Conservation (phyloP, 208 protist genomes). For the Leishmania gerbilli region DNA sequence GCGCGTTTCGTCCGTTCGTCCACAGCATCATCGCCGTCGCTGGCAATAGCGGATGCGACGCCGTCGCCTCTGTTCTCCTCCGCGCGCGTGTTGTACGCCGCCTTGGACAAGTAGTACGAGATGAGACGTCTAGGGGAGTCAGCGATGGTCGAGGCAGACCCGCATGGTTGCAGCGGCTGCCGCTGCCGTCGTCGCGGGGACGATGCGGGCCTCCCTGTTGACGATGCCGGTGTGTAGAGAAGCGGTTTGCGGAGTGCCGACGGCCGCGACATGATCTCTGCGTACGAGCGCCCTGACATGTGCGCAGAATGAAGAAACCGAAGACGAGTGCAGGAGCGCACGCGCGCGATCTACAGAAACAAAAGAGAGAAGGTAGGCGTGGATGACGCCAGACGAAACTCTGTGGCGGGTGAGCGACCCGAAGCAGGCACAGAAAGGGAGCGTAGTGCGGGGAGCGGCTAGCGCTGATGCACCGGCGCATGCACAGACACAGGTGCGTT, state of each 20-base stretch:
- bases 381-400: background rate
- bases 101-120: slow-evolving; percentile 39
- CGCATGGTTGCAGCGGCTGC: background rate
- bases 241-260: slow-evolving; percentile 13
- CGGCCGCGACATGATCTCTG: slow-evolving; percentile 16
- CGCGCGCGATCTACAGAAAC: background rate
- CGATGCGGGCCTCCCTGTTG: background rate
- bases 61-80: slow-evolving; percentile 3
- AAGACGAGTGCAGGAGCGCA: background rate
- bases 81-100: slow-evolving; percentile 24
- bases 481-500: background rate
- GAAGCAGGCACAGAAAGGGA: background rate
- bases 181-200: background rate
- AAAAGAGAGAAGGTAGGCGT: background rate
- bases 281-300: slow-evolving; percentile 16
- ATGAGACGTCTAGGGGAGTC: slow-evolving; percentile 27
- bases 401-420: background rate
- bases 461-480: background rate
- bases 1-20: background rate
- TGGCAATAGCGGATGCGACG: background rate
- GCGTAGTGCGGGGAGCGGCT: background rate
- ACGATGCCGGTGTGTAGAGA: slow-evolving; percentile 1
- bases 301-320: background rate
- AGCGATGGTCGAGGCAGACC: slow-evolving; percentile 11
- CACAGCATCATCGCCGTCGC: background rate